Evolutionary conservation across 495 filamentous ascomycete species (phyloP).

Genomic region (Darksidea phi): DNA sequence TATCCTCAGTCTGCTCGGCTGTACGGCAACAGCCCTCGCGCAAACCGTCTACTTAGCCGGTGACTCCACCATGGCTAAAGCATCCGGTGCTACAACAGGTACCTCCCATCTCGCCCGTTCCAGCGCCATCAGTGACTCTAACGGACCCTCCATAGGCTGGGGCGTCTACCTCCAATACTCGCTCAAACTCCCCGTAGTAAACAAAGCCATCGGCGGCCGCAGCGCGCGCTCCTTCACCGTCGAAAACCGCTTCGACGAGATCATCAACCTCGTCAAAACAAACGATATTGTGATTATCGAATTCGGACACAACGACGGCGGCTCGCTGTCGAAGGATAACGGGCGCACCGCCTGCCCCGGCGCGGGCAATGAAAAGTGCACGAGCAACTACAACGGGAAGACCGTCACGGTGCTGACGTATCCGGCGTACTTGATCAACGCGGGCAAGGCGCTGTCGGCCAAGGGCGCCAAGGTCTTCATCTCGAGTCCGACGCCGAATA

Average conservation of each 20-base stretch:
- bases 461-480: constrained; percentile 67
- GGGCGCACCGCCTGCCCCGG: constrained; percentile 60
- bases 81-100: constrained; percentile 24
- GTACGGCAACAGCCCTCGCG: constrained; percentile 10
- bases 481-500: constrained; percentile 62
- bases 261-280: constrained; percentile 49
- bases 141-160: constrained; percentile 62
- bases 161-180: constrained; percentile 56
- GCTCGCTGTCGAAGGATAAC: constrained; percentile 58
- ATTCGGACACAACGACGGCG: constrained; percentile 67
- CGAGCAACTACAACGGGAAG: constrained; percentile 51
- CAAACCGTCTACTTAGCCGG: constrained; percentile 38
- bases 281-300: constrained; percentile 63
- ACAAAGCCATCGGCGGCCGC: constrained; percentile 60
- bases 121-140: too few relatives aligned
- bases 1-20: constrained; percentile 8
- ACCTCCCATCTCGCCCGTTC: neutral
- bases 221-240: constrained; percentile 61
- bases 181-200: constrained; percentile 51
- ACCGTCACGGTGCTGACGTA: constrained; percentile 59
- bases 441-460: constrained; percentile 51
- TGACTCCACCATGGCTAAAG: constrained; percentile 37
- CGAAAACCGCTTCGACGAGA: constrained; percentile 58
- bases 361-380: constrained; percentile 55
- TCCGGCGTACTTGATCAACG: constrained; percentile 57